phyloP scores from a whole-genome alignment of 768 basidiomycete genomes.

The Piloderma croceum region DNA sequence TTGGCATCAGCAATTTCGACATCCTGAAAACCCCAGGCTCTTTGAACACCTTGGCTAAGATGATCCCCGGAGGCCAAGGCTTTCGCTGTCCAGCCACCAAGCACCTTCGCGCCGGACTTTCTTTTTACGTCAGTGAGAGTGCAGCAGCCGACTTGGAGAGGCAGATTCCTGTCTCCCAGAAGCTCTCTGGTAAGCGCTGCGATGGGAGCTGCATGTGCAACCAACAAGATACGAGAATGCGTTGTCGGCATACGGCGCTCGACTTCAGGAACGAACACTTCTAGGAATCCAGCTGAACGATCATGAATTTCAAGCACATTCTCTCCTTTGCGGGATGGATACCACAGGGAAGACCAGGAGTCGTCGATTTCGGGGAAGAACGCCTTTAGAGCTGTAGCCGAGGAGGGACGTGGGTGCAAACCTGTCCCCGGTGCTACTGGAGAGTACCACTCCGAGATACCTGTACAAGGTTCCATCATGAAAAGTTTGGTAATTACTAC shows the following conservation, averaged over 20 bases:
- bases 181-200: constrained; percentile 62
- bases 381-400: constrained; percentile 43
- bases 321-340: constrained; percentile 72
- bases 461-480: constrained; percentile 26
- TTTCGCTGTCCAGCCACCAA: constrained; percentile 44
- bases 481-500: neutral
- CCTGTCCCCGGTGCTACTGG: constrained; percentile 62
- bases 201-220: constrained; percentile 72
- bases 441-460: constrained; percentile 76
- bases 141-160: constrained; percentile 67
- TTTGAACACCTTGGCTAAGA: constrained; percentile 49
- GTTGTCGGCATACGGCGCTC: constrained; percentile 39
- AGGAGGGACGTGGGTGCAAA: constrained; percentile 68
- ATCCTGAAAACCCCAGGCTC: constrained; percentile 83
- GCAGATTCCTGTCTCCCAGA: constrained; percentile 44
- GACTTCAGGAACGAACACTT: constrained; percentile 45
- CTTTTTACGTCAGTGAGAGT: constrained; percentile 55
- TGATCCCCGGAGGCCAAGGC: constrained; percentile 53
- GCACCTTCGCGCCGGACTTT: constrained; percentile 20
- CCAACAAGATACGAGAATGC: constrained; percentile 51
- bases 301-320: constrained; percentile 55
- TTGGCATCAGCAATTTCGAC: constrained; percentile 54
- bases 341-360: constrained; percentile 57
- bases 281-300: constrained; percentile 49
- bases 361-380: constrained; percentile 44